Evolutionary conservation across 225 moss, liverwort and hornwort species (phyloP).

Genomic region (Physcomitrellopsis africana): DNA sequence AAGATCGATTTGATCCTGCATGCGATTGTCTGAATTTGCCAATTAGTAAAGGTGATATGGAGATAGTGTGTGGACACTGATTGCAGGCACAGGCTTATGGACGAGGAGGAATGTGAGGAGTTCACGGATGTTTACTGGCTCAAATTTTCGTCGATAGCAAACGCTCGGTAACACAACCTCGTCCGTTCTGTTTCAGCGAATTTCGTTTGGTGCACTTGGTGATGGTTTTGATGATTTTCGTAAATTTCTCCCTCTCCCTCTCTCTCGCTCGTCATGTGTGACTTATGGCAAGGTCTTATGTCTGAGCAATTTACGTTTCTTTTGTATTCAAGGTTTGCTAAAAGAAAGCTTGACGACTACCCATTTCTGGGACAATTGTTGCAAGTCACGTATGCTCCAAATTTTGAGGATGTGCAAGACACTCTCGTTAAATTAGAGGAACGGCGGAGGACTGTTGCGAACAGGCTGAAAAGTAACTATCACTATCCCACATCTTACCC

Average conservation of each 20-base stretch:
- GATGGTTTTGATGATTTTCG: not conserved
- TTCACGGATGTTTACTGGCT: slow-evolving; percentile 96
- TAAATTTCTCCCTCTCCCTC: not conserved
- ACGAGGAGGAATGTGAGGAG: slow-evolving; percentile 92
- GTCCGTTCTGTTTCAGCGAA: not conserved
- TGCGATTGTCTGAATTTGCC: not conserved
- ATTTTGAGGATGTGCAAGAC: slow-evolving; percentile 71
- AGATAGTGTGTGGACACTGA: slow-evolving; percentile 15
- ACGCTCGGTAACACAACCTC: slow-evolving; percentile 62
- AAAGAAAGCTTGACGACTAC: slow-evolving; percentile 92
- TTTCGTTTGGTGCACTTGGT: not conserved
- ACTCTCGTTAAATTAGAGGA: slow-evolving; percentile 87
- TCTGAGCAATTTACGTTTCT: slow-evolving; percentile 23
- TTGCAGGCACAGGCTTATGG: slow-evolving; percentile 79
- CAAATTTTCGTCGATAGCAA: slow-evolving; percentile 78
- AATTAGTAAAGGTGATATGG: not conserved
- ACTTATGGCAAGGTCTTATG: slow-evolving; percentile 13
- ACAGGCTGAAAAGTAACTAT: slow-evolving; percentile 65
- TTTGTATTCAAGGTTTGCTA: slow-evolving; percentile 72
- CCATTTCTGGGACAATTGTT: slow-evolving; percentile 83
- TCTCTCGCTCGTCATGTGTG: not conserved
- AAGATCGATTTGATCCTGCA: not conserved
- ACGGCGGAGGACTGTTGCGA: slow-evolving; percentile 69
- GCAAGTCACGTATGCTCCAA: slow-evolving; percentile 82
- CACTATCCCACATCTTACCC: slow-evolving; percentile 9